A percentile compares a stretch with the other conserved stretches of the same genome.
Evolutionary conservation across 495 filamentous ascomycete species (phyloP).

Genomic region (Immersiella caudata): DNA sequence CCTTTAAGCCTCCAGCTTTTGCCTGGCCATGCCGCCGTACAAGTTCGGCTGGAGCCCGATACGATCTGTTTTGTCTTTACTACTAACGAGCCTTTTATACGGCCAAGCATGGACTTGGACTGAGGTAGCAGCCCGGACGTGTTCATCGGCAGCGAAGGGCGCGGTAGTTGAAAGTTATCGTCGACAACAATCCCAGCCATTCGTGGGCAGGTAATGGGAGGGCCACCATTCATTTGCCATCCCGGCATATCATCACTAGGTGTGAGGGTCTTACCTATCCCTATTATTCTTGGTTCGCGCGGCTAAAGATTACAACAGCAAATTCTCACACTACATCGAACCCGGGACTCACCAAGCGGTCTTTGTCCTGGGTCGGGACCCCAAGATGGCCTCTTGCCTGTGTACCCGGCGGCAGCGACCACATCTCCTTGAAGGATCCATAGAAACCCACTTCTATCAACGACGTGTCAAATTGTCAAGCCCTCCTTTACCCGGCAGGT

Average conservation of each 20-base stretch:
- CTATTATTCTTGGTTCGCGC: slow-evolving; percentile 4
- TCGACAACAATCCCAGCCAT: too few species aligned
- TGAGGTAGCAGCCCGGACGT: not conserved
- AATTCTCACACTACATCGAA: not conserved
- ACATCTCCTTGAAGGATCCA: not conserved
- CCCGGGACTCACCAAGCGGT: not conserved
- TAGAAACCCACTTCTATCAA: not conserved
- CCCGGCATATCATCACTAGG: too few species aligned
- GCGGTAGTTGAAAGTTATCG: not conserved
- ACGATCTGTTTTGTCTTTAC: not conserved
- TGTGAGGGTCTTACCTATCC: not conserved
- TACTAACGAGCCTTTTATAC: not conserved
- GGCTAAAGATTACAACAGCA: not conserved
- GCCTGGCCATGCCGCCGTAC: not conserved
- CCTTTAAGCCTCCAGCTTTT: slow-evolving; percentile 8
- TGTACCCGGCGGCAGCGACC: not conserved
- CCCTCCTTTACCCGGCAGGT: not conserved
- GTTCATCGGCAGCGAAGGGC: not conserved
- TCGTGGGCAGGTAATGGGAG: too few species aligned
- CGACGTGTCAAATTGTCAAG: not conserved
- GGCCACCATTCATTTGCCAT: too few species aligned
- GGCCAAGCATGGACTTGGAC: not conserved
- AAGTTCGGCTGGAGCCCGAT: not conserved
- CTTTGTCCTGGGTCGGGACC: not conserved
- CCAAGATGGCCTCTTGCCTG: not conserved